Evolutionary conservation across 2,329 filamentous ascomycete genomes (phyloP).

Genomic region (Orbilia blumenaviensis): DNA sequence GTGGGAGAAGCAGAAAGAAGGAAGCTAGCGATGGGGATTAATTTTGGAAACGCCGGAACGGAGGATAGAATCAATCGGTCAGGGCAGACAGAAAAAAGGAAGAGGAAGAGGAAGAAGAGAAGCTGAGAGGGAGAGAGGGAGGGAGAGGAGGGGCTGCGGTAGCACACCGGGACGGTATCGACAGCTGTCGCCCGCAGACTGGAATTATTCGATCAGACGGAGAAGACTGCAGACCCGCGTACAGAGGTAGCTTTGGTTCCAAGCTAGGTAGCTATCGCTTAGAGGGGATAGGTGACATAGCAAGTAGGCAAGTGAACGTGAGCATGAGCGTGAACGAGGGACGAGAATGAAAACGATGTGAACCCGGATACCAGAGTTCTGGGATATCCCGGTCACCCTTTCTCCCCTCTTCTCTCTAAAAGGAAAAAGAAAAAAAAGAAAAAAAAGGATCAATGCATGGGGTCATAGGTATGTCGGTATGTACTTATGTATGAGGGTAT

Average conservation of each 20-base stretch:
- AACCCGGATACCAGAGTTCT: slow-evolving; percentile 12
- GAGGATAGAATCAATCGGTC: no score
- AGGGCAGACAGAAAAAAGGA: no score
- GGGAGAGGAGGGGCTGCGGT: background rate
- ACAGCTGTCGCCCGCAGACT: slow-evolving; percentile 11
- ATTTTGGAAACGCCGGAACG: slow-evolving; percentile 10
- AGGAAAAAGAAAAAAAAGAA: no score
- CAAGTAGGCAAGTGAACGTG: no score
- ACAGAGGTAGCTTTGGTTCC: background rate
- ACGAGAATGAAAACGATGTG: no score
- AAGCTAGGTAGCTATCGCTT: background rate
- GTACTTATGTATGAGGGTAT: no score
- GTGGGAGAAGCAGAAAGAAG: background rate
- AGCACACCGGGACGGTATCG: slow-evolving; percentile 2
- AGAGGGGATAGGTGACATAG: no score
- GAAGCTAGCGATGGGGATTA: background rate
- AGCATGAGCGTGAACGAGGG: no score
- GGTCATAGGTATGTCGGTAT: no score
- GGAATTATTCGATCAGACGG: slow-evolving; percentile 7
- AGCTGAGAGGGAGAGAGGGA: background rate
- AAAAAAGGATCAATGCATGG: no score
- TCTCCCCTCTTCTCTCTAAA: no score
- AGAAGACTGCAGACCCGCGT: slow-evolving; percentile 1
- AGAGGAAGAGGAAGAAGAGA: background rate
- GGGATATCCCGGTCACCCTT: background rate